These are phyloP conservation scores for Evernia prunastri DNA, from an alignment of 495 filamentous ascomycete genomes.

Conservation along the genomic window DNA sequence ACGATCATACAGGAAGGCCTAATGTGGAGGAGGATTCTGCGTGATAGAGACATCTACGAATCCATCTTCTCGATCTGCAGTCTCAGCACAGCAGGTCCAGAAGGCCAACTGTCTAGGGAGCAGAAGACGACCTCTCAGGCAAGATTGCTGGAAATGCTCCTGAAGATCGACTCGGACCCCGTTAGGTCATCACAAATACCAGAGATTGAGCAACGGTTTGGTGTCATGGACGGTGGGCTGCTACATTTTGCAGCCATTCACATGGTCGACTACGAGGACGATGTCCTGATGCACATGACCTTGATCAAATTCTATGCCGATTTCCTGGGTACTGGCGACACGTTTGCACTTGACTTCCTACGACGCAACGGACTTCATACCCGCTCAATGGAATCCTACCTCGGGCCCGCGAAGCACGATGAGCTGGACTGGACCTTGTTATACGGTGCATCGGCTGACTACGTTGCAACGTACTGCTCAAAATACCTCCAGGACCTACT, in stretches of 20 bases:
- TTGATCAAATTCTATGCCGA: conserved; percentile 69
- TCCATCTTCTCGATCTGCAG: conserved; percentile 59
- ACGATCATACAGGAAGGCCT: conserved; percentile 53
- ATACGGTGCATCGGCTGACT: conserved; percentile 48
- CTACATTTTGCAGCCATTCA: conserved; percentile 65
- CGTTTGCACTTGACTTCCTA: conserved; percentile 51
- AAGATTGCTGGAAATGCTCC: conserved; percentile 63
- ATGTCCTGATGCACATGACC: conserved; percentile 74
- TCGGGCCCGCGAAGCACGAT: conserved; percentile 47
- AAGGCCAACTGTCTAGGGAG: conserved; percentile 45
- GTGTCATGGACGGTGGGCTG: conserved; percentile 47
- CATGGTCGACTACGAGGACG: conserved; percentile 64
- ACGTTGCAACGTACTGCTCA: conserved; percentile 51
- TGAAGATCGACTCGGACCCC: conserved; percentile 58
- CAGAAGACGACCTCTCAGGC: conserved; percentile 75
- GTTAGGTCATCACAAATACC: conserved; percentile 53
- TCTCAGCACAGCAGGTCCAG: conserved; percentile 34
- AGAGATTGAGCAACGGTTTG: conserved; percentile 53
- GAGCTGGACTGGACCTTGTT: conserved; percentile 46
- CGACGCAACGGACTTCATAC: conserved; percentile 45
- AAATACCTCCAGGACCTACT: conserved; percentile 51
- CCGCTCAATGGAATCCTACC: conserved; percentile 45
- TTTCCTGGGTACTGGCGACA: conserved; percentile 47
- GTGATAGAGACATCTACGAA: conserved; percentile 58
- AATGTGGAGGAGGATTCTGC: conserved; percentile 68